Evolutionary conservation across 176 grass and related monocot species (phyloP).

Genomic region (Cymbopogon citratus): DNA sequence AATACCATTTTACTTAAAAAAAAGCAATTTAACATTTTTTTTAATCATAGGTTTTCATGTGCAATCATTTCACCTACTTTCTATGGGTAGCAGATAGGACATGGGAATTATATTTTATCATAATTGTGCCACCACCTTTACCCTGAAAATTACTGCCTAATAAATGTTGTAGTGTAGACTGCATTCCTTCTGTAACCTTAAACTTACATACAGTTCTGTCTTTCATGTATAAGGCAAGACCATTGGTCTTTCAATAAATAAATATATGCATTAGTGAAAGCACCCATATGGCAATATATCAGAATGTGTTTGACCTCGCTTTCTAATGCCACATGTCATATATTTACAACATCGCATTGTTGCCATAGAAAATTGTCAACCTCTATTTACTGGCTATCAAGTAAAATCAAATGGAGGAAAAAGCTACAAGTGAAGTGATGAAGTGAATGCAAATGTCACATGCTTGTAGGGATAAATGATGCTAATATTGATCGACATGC

Average conservation of each 20-base stretch:
- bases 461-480: neutral
- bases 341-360: neutral
- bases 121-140: neutral
- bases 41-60: neutral
- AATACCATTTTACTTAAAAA: neutral
- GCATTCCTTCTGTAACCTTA: neutral
- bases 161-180: neutral
- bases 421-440: neutral
- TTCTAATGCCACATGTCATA: neutral
- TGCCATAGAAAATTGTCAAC: neutral
- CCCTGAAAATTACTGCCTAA: neutral
- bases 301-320: neutral
- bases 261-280: neutral
- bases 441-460: neutral
- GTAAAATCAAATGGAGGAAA: neutral
- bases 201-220: neutral
- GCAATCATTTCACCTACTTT: neutral
- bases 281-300: neutral
- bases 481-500: neutral
- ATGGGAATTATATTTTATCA: neutral
- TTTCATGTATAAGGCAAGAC: neutral
- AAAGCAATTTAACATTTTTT: neutral
- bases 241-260: neutral
- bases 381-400: slow-evolving; percentile 6
- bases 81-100: neutral